Conservation (phyloP, 768 basidiomycete species). For the Lentinus tigrinus region DNA sequence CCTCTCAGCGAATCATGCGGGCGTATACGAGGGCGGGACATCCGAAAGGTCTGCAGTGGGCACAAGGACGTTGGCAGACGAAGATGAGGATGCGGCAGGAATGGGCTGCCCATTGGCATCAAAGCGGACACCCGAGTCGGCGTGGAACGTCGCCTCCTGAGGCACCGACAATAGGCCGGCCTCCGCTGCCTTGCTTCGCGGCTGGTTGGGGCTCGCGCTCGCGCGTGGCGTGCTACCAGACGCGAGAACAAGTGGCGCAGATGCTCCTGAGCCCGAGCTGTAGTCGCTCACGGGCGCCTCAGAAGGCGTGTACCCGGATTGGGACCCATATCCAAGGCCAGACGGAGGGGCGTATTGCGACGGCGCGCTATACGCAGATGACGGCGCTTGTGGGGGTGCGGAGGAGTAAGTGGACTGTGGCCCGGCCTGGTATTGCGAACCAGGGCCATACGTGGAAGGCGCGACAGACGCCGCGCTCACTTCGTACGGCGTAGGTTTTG, state of each 20-base stretch:
- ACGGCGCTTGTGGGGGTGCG: neutral
- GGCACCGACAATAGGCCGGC: slow-evolving; percentile 18
- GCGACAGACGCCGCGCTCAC: neutral
- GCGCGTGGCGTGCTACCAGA: neutral
- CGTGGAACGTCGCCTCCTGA: slow-evolving; percentile 15
- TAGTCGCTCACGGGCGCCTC: slow-evolving; percentile 12
- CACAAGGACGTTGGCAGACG: neutral
- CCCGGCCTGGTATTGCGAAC: neutral
- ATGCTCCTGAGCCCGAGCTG: neutral
- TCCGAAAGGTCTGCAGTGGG: neutral
- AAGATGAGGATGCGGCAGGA: slow-evolving; percentile 1
- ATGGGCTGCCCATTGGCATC: slow-evolving; percentile 1
- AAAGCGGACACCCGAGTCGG: slow-evolving; percentile 22
- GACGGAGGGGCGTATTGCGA: neutral
- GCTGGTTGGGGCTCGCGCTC: slow-evolving; percentile 5
- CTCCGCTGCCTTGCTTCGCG: slow-evolving; percentile 21
- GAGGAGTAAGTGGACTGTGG: neutral
- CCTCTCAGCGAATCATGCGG: neutral
- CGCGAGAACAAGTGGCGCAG: slow-evolving; percentile 3
- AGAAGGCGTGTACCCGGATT: neutral
- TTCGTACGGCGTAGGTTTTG: slow-evolving; percentile 8
- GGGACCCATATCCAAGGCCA: neutral
- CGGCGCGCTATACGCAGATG: neutral
- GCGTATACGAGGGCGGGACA: neutral
- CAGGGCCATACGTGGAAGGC: neutral